Evolutionary conservation across 257 asterid species (phyloP).

Genomic region (Capsicum baccatum): DNA sequence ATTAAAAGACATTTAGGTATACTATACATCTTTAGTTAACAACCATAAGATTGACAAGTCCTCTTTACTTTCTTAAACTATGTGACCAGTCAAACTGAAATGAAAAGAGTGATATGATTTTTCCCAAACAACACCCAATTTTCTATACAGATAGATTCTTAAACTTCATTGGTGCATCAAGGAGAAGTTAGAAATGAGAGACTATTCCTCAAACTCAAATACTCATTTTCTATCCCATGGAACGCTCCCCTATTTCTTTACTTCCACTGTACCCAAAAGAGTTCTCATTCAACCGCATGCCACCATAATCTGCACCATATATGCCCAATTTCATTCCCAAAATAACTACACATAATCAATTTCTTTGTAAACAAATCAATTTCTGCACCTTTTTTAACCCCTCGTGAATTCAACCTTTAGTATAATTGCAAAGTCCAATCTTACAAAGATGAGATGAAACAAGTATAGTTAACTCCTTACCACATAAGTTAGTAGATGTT

Average conservation of each 20-base stretch:
- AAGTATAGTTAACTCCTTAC: neutral
- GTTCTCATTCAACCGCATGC: neutral
- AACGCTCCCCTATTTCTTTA: neutral
- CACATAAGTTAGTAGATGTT: neutral
- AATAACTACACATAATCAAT: too few species aligned
- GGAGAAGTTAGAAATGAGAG: neutral
- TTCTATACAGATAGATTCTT: conserved; percentile 8
- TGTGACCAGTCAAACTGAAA: neutral
- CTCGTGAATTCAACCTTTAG: neutral
- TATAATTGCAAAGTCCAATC: neutral
- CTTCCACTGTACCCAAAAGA: neutral
- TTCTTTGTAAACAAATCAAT: too few species aligned
- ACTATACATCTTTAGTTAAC: neutral
- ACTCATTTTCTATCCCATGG: neutral
- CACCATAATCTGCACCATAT: too few species aligned
- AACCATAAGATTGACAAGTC: neutral
- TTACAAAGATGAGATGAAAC: neutral
- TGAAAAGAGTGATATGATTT: neutral
- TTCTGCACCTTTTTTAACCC: neutral
- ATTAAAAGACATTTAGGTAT: neutral
- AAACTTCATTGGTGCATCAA: neutral
- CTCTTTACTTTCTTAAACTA: neutral
- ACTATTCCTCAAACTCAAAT: conserved; percentile 6
- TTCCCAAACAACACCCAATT: neutral
- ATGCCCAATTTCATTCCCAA: too few species aligned